Evolutionary conservation across 495 filamentous ascomycete genomes (phyloP), one percentile per base, ranked within the genome.

Genomic region (Talaromyces thailandensis): DNA sequence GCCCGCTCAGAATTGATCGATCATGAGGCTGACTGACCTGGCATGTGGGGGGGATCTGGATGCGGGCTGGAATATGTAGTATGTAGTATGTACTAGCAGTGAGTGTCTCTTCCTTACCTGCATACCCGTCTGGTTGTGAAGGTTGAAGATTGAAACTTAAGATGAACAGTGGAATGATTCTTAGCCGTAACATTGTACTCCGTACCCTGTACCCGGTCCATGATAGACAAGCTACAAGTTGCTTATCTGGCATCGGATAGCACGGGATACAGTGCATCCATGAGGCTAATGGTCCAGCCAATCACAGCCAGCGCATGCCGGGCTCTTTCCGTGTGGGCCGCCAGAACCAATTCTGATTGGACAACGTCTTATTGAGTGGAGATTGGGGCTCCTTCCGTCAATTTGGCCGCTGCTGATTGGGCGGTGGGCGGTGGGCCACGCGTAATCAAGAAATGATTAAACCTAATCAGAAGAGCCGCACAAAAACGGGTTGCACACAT

Each of bases 391-490:
- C 37, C 6, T 43, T n/a, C 37, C 37, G 12, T 9, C n/a, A n/a
- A n/a, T n/a, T n/a, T n/a, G n/a, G n/a, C n/a, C n/a, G n/a, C n/a
- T n/a, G n/a, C n/a, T n/a, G 35, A 37, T 37, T 37, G 35, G 35
- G 2, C 35, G 2, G 8, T 37, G 35, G 8, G 35, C 35, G 2
- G 35, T 6, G 28, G 3, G 6, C 28, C 6, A 29, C 14, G 29
- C 29, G 32, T 35, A 35, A 12, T 35, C 32, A 35, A n/a, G n/a
- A n/a, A n/a, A n/a, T n/a, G n/a, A n/a, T 14, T 14, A 14, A 35
- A 35, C 40, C 40, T 53, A 53, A 53, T 55, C 51, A 28, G 51
- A 55, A 55, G 51, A 55, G 51, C 51, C 51, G 51, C 51, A 55
- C 12, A 26, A 14, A 28, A 9, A 40, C 35, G 35, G 35, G 35